Percentiles rank a stretch among this genome's conserved stretches.
Conservation (phyloP, 495 filamentous ascomycete genomes). For the Symbiotaphrina buchneri region DNA sequence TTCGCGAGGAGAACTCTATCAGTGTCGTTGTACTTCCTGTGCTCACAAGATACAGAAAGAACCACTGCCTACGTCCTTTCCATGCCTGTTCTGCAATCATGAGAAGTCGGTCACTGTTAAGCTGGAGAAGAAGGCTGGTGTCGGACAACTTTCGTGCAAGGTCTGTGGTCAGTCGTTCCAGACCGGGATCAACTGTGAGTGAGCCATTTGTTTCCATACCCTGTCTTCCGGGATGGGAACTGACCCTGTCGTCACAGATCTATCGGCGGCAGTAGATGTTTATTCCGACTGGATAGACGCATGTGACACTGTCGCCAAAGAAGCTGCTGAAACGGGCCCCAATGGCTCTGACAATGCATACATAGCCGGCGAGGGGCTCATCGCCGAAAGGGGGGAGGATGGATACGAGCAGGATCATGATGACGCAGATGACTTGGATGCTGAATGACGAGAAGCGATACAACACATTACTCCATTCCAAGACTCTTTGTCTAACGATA, state of each 20-base stretch:
- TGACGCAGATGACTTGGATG: slow-evolving; percentile 12
- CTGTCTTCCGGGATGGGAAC: neutral
- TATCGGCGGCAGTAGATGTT: slow-evolving; percentile 79
- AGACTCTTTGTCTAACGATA: no score
- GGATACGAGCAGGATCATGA: slow-evolving; percentile 13
- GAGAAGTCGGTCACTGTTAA: slow-evolving; percentile 76
- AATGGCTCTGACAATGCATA: neutral
- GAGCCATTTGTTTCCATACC: neutral
- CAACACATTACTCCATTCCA: no score
- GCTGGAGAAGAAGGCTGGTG: slow-evolving; percentile 72
- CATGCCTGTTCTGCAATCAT: slow-evolving; percentile 97
- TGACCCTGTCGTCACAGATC: slow-evolving; percentile 24
- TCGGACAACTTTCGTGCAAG: slow-evolving; percentile 72
- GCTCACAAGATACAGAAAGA: slow-evolving; percentile 35
- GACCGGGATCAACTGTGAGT: slow-evolving; percentile 75
- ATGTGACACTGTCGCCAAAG: slow-evolving; percentile 59
- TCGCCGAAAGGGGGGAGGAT: slow-evolving; percentile 12
- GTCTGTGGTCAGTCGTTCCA: slow-evolving; percentile 87
- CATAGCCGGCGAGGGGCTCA: slow-evolving; percentile 16
- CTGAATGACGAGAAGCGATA: neutral
- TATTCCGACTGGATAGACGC: slow-evolving; percentile 98
- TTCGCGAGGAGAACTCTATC: neutral
- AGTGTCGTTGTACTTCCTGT: neutral
- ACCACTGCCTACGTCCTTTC: slow-evolving; percentile 67
- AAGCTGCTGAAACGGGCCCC: slow-evolving; percentile 8